These are phyloP conservation scores for Scheffersomyces quercinus DNA, from an alignment of 1,139 yeast genomes.

Conservation along the genomic window DNA sequence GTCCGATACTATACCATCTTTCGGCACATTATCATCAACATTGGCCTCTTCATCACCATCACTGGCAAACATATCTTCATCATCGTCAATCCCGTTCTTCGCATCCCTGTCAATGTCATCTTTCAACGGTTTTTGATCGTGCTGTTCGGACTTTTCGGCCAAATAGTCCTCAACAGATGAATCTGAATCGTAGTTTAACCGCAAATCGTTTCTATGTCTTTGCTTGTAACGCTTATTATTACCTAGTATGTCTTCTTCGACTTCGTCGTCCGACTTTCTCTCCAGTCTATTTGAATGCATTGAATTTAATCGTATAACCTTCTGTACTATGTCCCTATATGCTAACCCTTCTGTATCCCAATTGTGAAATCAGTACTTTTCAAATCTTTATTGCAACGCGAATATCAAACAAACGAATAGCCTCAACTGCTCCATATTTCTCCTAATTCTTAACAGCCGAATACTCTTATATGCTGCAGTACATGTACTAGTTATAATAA, in stretches of 20 bases:
- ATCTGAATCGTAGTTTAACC: constrained; percentile 36
- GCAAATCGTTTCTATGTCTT: constrained; percentile 19
- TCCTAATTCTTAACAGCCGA: too few species aligned
- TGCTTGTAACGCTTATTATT: constrained; percentile 23
- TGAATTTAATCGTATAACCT: too few species aligned
- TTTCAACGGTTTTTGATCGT: constrained; percentile 11
- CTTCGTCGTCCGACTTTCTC: constrained; percentile 7
- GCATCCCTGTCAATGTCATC: constrained; percentile 1
- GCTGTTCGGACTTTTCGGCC: constrained; percentile 13
- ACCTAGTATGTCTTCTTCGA: constrained; percentile 25
- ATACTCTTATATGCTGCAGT: too few species aligned
- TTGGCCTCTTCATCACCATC: constrained; percentile 9
- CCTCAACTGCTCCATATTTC: too few species aligned
- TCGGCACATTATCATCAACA: constrained; percentile 5
- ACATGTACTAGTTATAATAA: too few species aligned
- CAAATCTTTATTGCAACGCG: too few species aligned
- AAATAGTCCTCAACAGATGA: constrained; percentile 24
- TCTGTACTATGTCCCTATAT: too few species aligned
- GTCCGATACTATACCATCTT: background rate
- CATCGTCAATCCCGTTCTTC: constrained; percentile 13
- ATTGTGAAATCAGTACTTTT: too few species aligned
- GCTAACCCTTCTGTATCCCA: too few species aligned
- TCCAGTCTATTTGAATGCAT: too few species aligned
- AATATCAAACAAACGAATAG: too few species aligned
- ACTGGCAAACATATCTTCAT: constrained; percentile 43